Evolutionary conservation across 2,329 filamentous ascomycete genomes (phyloP).

Genomic region (Thelonectria discophora): DNA sequence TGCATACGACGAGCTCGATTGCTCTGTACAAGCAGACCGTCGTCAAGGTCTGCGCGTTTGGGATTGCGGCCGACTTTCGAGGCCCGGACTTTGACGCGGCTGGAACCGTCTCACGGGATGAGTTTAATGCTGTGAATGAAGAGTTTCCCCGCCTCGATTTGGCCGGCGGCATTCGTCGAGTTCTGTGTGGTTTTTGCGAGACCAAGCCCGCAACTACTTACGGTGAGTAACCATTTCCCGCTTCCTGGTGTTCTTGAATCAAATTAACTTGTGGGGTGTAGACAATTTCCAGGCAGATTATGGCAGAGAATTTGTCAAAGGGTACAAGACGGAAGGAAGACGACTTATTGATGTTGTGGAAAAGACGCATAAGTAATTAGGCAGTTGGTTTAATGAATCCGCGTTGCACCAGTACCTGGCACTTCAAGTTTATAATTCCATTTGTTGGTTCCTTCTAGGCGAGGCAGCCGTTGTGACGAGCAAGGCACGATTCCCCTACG

Average conservation of each 20-base stretch:
- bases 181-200: slow-evolving; percentile 1
- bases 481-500: no score
- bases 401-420: no score
- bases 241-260: not conserved
- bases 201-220: slow-evolving; percentile 3
- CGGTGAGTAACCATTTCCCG: not conserved
- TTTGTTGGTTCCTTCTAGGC: no score
- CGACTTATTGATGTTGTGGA: not conserved
- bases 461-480: no score
- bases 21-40: not conserved
- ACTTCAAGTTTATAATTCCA: no score
- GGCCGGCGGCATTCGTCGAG: not conserved
- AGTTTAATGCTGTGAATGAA: not conserved
- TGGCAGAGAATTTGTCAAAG: slow-evolving; percentile 2
- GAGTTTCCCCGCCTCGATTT: slow-evolving; percentile 3
- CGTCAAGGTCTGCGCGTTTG: slow-evolving; percentile 1
- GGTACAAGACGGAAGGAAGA: not conserved
- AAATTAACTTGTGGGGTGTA: not conserved
- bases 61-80: slow-evolving; percentile 1
- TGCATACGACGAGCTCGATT: slow-evolving; percentile 3
- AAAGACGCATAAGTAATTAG: no score
- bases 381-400: no score
- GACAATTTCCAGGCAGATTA: slow-evolving; percentile 1
- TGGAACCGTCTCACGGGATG: slow-evolving; percentile 1
- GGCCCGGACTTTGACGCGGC: not conserved